Conservation (phyloP, 108 stramenopile genomes). For the Nannochloropsis salina region DNA sequence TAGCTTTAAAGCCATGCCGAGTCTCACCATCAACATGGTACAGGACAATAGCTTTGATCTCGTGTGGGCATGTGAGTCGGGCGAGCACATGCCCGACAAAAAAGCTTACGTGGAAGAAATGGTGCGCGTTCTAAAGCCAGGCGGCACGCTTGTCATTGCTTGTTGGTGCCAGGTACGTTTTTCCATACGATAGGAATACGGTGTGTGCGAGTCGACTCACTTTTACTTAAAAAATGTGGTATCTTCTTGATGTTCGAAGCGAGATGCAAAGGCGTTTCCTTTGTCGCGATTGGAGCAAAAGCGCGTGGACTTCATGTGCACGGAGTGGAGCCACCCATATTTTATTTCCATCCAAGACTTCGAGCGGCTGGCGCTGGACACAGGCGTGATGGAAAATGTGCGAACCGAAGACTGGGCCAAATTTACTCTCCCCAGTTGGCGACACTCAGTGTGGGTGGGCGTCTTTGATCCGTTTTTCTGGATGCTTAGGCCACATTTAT, state of each 20-base stretch:
- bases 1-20: too few relatives aligned
- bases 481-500: constrained; percentile 75
- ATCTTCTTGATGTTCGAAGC: constrained; percentile 44
- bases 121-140: constrained; percentile 93
- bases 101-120: constrained; percentile 86
- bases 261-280: constrained; percentile 72
- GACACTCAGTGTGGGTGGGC: constrained; percentile 88
- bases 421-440: constrained; percentile 82
- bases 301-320: constrained; percentile 86
- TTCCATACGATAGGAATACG: not conserved
- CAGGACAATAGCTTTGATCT: constrained; percentile 82
- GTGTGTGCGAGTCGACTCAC: too few relatives aligned
- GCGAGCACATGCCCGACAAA: constrained; percentile 98
- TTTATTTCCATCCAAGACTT: constrained; percentile 89
- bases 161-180: constrained; percentile 67
- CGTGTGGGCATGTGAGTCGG: constrained; percentile 94
- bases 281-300: constrained; percentile 76
- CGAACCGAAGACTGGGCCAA: constrained; percentile 78
- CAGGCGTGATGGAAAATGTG: constrained; percentile 73
- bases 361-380: constrained; percentile 71
- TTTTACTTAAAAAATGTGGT: too few relatives aligned
- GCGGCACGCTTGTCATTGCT: constrained; percentile 83
- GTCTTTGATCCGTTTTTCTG: constrained; percentile 82
- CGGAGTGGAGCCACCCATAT: constrained; percentile 95
- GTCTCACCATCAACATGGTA: not conserved